Evolutionary conservation across 1,284 basidiomycete genomes (phyloP), one percentile per base, ranked within the genome.

Genomic region (Sporisorium scitamineum): DNA sequence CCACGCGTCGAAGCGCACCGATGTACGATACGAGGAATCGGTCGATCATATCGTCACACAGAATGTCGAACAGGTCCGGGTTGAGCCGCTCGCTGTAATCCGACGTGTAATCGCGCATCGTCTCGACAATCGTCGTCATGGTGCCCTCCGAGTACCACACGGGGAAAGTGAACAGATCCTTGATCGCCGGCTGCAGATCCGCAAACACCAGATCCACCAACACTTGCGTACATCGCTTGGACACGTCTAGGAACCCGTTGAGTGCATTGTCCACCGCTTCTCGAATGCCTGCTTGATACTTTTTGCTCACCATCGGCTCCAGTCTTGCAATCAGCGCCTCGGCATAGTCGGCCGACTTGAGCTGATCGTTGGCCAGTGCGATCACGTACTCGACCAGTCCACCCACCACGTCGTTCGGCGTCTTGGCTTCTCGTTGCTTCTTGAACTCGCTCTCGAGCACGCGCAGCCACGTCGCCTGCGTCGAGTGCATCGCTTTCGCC

Each of bases 291-390:
- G 88, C 89, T 61, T 92, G 90, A 87, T 99, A 98, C 87, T 98
- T 98, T 80, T 93, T 92, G 18, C 92, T 94, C 3, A 99, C 96
- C 61, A 97, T 90, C 4, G 92, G 90, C 87, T 98, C 96, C 32
- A 99, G 88, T 48, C 95, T 91, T 10, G 89, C 90, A 34, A 93
- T 91, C 5, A 99, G 89, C 1, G 91, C 90, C 87, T 99, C 96
- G 11, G 92, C 91, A 82, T 93, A 95, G 85, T 99, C 95, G 11
- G 97, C 97, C 5, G 92, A 93, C 86, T 95, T 96, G 87, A 99
- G 91, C 86, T 97, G 95, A 87, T 99, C 96, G 87, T 99, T 99
- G 55, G 95, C 95, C n/a, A 99, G 90, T 20, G 95, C 95, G 81
- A 99, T 95, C 83, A 93, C 91, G 86, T 99, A 99, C 87, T 98